phyloP scores from a whole-genome alignment of 208 protist species.

The Leishmania aethiopica region DNA sequence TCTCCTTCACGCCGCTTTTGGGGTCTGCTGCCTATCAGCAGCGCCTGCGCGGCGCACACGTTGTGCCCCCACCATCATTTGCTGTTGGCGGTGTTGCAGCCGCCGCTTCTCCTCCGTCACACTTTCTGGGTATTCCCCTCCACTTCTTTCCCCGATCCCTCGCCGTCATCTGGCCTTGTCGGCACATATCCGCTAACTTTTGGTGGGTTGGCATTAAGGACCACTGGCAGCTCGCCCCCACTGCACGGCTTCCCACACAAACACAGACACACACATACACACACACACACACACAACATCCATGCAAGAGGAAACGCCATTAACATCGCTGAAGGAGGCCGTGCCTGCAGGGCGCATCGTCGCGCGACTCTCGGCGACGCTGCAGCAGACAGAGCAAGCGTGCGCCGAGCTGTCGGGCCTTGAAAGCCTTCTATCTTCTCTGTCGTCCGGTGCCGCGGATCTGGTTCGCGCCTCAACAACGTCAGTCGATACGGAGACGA shows the following conservation, averaged over 20 bases:
- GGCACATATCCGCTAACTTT: not conserved
- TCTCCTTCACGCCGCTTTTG: not conserved
- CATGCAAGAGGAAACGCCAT: not conserved
- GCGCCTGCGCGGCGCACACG: not conserved
- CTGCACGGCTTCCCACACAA: too few species aligned
- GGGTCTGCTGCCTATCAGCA: not conserved
- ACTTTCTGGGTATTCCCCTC: not conserved
- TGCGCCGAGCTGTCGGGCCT: constrained; percentile 4
- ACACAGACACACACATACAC: not conserved
- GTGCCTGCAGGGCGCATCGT: constrained; percentile 3
- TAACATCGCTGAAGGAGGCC: not conserved
- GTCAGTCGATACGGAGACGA: not conserved
- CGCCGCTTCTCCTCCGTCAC: not conserved
- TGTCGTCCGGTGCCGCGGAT: not conserved
- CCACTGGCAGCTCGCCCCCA: too few species aligned
- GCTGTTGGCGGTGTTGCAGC: not conserved
- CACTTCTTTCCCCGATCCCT: not conserved
- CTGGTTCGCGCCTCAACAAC: not conserved
- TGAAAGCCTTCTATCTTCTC: constrained; percentile 2
- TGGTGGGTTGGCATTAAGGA: not conserved
- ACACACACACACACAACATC: not conserved
- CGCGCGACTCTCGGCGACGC: constrained; percentile 16
- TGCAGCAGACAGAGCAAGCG: constrained; percentile 3
- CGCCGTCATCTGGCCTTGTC: not conserved
- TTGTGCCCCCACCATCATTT: not conserved